Conservation (phyloP, 352 stramenopile species). For the Peronospora destructor region DNA sequence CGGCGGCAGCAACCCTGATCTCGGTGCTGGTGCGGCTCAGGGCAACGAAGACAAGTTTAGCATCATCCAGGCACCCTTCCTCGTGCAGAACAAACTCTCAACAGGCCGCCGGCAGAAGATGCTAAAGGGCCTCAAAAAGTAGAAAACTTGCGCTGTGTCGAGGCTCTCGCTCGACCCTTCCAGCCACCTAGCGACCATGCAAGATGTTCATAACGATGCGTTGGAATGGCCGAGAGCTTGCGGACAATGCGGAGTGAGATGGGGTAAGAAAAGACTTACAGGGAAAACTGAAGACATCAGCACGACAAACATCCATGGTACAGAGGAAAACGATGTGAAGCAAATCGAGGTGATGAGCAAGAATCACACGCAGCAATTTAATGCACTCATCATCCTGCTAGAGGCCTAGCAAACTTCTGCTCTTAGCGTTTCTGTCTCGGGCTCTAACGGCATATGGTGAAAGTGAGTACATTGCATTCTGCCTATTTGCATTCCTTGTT, state of each 20-base stretch:
- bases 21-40: constrained; percentile 20
- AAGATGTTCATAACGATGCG: constrained; percentile 23
- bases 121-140: constrained; percentile 86
- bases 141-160: constrained; percentile 20
- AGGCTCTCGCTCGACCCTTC: constrained; percentile 11
- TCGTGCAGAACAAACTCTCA: constrained; percentile 82
- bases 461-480: constrained; percentile 34
- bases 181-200: constrained; percentile 5
- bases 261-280: constrained; percentile 28
- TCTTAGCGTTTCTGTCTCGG: constrained; percentile 8
- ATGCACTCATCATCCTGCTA: constrained; percentile 16
- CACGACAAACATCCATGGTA: constrained; percentile 29
- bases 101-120: constrained; percentile 82
- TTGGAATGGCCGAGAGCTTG: constrained; percentile 10
- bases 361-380: constrained; percentile 27
- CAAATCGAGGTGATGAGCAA: constrained; percentile 23
- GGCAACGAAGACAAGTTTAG: constrained; percentile 81
- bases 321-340: constrained; percentile 16
- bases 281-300: constrained; percentile 17
- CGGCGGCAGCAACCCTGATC: constrained; percentile 37
- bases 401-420: constrained; percentile 13
- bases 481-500: constrained; percentile 17
- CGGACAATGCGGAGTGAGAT: constrained; percentile 14
- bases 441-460: constrained; percentile 15
- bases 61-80: constrained; percentile 81